Base-by-base conservation (phyloP, 805 yeast species). In the Kuraishia hungarica region DNA sequence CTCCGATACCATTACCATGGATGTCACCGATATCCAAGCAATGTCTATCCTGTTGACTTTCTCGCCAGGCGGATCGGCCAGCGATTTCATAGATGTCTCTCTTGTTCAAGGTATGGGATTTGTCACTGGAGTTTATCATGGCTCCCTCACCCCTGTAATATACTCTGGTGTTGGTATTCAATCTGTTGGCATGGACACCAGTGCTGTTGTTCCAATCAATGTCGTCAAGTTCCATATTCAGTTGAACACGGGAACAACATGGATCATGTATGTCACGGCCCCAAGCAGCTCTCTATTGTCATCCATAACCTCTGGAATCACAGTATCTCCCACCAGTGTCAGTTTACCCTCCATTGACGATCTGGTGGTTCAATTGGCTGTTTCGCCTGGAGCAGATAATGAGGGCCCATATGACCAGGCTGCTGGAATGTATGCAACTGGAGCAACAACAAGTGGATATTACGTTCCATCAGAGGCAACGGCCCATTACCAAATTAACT, bases 361-460 rank as follows among this genome's bases (percentile, higher is more conserved):
- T 7, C 62, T 72, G 28, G 66, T 80, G 48, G 65, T 82, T 19
- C 87, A 84, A 68, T 67, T 78, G 10, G 86, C 84, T 1, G 72
- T 73, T 50, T 72, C 82, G 8, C 76, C 82, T 28, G 26, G 60
- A 2, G 58, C 60, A 10, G 64, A 67, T 35, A 29, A 23, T 20
- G 80, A 77, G 24, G 65, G 71, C 8, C 70, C 65, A 58, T 83
- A 84, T 63, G 92, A 86, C 66, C 61, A 71, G 51, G 82, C 87
- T 22, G 92, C 94, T 48, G 96, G 96, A 47, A 72, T 76, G 60
- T 87, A 84, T 64, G 81, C 79, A 2, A 75, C 77, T 2, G 75
- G 73, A 39, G 65, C 76, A 24, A 74, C 73, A 2, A 59, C 75
- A n/a, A 70, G 72, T 24, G 82, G 82, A n/a, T 56, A 68, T 2